phyloP scores from a whole-genome alignment of 768 basidiomycete genomes.

The Calocera cornea region DNA sequence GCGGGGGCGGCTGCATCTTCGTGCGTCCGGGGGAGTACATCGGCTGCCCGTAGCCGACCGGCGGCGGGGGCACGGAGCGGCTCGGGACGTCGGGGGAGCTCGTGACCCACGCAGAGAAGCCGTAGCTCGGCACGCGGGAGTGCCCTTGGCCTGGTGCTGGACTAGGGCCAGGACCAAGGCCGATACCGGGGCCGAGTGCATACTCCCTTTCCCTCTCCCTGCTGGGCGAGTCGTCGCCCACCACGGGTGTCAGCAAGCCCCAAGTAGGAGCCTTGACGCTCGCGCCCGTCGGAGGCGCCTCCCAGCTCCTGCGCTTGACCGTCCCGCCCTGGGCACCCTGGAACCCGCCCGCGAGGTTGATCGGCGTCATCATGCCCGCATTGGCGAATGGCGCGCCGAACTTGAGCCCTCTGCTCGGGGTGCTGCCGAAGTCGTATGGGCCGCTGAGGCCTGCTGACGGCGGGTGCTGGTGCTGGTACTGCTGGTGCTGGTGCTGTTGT shows the following conservation, averaged over 20 bases:
- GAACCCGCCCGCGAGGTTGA: not conserved
- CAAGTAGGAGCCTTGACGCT: not conserved
- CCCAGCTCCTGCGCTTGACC: not conserved
- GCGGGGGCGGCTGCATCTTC: not conserved
- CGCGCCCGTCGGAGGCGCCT: not conserved
- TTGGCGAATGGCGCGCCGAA: not conserved
- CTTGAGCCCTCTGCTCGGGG: not conserved
- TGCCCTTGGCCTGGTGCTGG: not conserved
- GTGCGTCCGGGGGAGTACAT: not conserved
- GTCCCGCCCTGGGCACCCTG: not conserved
- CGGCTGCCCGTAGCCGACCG: not conserved
- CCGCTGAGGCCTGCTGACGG: not conserved
- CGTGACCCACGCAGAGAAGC: not conserved
- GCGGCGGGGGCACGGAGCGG: not conserved
- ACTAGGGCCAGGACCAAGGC: not conserved
- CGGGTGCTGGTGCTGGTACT: not conserved
- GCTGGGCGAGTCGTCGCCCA: constrained; percentile 1
- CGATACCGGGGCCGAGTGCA: no score
- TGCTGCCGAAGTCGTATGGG: not conserved
- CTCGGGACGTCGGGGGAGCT: not conserved
- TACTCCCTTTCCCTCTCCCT: no score
- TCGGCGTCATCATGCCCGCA: not conserved
- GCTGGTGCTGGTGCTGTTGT: not conserved
- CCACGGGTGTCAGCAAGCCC: not conserved
- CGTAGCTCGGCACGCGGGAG: not conserved